Evolutionary conservation across 1,284 basidiomycete species (phyloP).

Genomic region (Macrocystidia cucumis): DNA sequence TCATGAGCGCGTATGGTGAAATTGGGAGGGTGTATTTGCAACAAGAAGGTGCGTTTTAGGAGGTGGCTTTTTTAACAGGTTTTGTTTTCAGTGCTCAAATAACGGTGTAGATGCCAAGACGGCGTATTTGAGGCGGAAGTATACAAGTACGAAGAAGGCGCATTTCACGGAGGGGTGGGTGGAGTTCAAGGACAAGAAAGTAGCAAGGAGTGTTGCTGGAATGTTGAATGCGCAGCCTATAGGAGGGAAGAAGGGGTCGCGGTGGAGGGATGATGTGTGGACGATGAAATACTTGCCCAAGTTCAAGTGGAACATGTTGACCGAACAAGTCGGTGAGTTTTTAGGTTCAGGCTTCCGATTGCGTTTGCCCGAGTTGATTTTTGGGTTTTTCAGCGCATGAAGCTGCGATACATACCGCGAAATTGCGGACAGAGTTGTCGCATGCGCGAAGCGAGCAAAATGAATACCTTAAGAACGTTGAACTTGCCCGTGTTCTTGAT

Average conservation of each 20-base stretch:
- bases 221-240: conserved; percentile 97
- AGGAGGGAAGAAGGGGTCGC: conserved; percentile 86
- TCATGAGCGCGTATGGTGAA: conserved; percentile 82
- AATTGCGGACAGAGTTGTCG: conserved; percentile 84
- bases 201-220: conserved; percentile 86
- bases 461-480: conserved; percentile 93
- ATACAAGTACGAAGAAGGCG: conserved; percentile 74
- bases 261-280: conserved; percentile 98
- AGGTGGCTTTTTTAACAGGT: not conserved
- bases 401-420: conserved; percentile 81
- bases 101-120: conserved; percentile 62
- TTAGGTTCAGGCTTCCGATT: conserved; percentile 1
- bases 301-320: conserved; percentile 99
- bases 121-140: conserved; percentile 69
- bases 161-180: conserved; percentile 98
- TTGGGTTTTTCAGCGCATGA: conserved; percentile 69
- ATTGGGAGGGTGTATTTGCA: conserved; percentile 85
- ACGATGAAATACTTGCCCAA: conserved; percentile 98
- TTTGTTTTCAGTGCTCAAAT: too few relatives aligned
- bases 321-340: conserved; percentile 91
- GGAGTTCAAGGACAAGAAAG: conserved; percentile 90
- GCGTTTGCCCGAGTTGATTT: not conserved
- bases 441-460: conserved; percentile 87
- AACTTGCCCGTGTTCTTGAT: conserved; percentile 85
- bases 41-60: conserved; percentile 56